Evolutionary conservation across 306 rosid species (phyloP), one percentile per base, ranked within the genome.

Genomic region (Rosa rugosa): DNA sequence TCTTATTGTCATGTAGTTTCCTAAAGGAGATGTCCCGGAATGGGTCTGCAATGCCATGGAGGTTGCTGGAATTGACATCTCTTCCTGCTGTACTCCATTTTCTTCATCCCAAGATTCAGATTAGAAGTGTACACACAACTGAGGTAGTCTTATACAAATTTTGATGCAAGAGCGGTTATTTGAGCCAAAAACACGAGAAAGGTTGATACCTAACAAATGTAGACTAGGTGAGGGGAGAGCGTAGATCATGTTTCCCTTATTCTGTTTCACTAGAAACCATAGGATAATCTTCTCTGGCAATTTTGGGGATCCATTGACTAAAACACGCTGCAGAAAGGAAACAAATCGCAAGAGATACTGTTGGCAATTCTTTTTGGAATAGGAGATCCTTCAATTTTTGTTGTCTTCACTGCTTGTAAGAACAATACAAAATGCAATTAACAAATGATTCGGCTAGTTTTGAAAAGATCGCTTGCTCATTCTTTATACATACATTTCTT

Each of bases 11-110:
- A 8, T 57, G 63, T 57, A 57, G 63, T 57, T 57, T 57, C 63
- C 63, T 57, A 57, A 34, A 67, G 97, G 99, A 8, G 92, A 94
- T 82, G 90, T 92, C 78, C 96, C 96, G 1, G 95, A 92, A 82
- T 95, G 98, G 99, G 99, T 95, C 69, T 87, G 94, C 88, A 79
- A 92, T 80, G 99, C 98, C 62, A 95, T 95, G 98, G 98, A 95
- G 84, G 98, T 92, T 77, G 99, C 98, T 36, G 99, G 97, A 81
- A 87, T 96, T 27, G 90, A 96, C 77, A 93, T 93, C 77, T 91
- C 99, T 73, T 86, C 96, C 64, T 95, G 96, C 78, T 93, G 94
- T 75, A 80, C 91, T 80, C 83, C 89, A n/a, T 75, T 80, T 44
- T 53, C 65, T 22, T 57, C 72, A 27, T 3, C 83, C 80, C 65